These are phyloP conservation scores for Liriodendron chinense DNA, from an alignment of 164 flowering plant genomes.

Conservation along the genomic window DNA sequence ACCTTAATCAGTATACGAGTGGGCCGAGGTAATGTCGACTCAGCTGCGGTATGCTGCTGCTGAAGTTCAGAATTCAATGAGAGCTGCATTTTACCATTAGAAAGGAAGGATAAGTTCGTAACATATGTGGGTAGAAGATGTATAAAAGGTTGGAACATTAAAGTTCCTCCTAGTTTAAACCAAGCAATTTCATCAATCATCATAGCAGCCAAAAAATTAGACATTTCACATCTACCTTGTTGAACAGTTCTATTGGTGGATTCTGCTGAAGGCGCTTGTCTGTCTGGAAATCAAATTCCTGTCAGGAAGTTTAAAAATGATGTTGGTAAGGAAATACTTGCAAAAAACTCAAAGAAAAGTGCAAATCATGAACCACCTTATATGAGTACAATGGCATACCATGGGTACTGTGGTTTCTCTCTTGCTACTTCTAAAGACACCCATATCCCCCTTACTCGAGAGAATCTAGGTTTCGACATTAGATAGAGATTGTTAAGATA, in stretches of 20 bases:
- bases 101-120: not conserved
- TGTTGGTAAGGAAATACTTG: not conserved
- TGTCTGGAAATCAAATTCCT: slow-evolving; percentile 70
- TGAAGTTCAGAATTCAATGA: slow-evolving; percentile 3
- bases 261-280: slow-evolving; percentile 54
- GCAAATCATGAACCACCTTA: not conserved
- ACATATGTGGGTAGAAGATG: not conserved
- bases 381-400: slow-evolving; percentile 36
- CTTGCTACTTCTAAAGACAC: slow-evolving; percentile 65
- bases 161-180: not conserved
- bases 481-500: not conserved
- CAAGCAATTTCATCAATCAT: not conserved
- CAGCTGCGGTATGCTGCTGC: not conserved
- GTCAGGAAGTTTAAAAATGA: slow-evolving; percentile 1
- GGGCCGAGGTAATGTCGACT: not conserved
- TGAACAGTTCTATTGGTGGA: slow-evolving; percentile 73
- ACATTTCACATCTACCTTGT: slow-evolving; percentile 41
- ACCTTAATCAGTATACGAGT: not conserved
- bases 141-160: not conserved
- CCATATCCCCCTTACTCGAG: slow-evolving; percentile 80
- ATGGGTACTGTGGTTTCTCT: slow-evolving; percentile 60
- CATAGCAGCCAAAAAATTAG: not conserved
- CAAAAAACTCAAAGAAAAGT: slow-evolving; percentile 1
- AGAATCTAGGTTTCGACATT: slow-evolving; percentile 50
- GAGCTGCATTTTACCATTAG: not conserved